A percentile compares a stretch with the other conserved stretches of the same genome.
These are phyloP conservation scores for Bruguiera hainesii DNA, from an alignment of 441 rosid genomes.

Conservation along the genomic window DNA sequence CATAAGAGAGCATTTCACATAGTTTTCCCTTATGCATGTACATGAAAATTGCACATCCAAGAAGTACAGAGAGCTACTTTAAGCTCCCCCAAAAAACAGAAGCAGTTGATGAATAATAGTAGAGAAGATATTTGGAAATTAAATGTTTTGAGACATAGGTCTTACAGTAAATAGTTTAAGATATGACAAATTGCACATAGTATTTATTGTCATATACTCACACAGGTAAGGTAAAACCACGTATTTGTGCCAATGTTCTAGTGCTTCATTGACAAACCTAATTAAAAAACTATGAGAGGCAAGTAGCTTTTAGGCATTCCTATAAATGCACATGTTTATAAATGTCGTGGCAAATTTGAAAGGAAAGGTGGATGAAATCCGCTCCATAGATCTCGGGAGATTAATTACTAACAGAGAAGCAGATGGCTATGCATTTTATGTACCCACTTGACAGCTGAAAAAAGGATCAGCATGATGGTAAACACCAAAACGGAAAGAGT, in stretches of 20 bases:
- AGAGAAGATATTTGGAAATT: not conserved
- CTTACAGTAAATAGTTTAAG: not conserved
- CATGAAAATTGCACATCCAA: not conserved
- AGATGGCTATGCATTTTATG: not conserved
- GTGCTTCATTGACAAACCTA: too few relatives aligned
- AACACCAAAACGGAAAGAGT: not conserved
- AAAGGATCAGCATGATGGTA: not conserved
- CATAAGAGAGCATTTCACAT: not conserved
- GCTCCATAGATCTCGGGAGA: too few relatives aligned
- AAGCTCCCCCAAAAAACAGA: too few relatives aligned
- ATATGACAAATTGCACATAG: not conserved
- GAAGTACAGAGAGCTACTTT: too few relatives aligned
- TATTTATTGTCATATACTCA: not conserved
- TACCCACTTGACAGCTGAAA: not conserved
- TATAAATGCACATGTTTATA: too few relatives aligned
- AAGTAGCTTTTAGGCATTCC: too few relatives aligned
- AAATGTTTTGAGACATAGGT: not conserved
- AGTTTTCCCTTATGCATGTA: not conserved
- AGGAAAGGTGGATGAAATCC: too few relatives aligned
- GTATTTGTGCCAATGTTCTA: too few relatives aligned
- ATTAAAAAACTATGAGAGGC: too few relatives aligned
- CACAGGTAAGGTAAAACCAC: too few relatives aligned
- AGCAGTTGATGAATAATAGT: too few relatives aligned
- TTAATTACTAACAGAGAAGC: not conserved
- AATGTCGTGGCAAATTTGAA: too few relatives aligned